These are phyloP conservation scores for Wallacemonas sp. DNA, from an alignment of 208 protist genomes.

Conservation along the genomic window DNA sequence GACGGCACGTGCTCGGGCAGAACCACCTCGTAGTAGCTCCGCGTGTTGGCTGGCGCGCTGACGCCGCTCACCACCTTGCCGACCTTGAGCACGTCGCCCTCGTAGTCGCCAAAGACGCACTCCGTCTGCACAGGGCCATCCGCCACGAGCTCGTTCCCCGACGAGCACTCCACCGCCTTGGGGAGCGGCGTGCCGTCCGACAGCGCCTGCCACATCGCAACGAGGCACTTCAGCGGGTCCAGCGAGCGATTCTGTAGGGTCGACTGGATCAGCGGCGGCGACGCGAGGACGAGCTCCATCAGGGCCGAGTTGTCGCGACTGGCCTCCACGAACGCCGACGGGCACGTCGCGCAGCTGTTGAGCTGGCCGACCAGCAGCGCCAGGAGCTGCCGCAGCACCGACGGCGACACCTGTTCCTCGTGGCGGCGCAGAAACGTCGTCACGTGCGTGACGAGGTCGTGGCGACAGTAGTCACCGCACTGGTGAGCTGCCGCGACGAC, in stretches of 20 bases:
- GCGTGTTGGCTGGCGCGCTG: constrained; percentile 34
- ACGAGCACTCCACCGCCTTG: constrained; percentile 49
- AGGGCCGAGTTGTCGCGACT: constrained; percentile 77
- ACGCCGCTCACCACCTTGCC: constrained; percentile 84
- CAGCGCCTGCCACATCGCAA: constrained; percentile 73
- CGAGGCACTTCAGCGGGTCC: constrained; percentile 73
- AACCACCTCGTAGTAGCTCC: constrained; percentile 87
- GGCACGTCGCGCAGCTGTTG: constrained; percentile 44
- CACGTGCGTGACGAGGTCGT: constrained; percentile 69
- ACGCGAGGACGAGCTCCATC: constrained; percentile 75
- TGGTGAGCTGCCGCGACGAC: constrained; percentile 81
- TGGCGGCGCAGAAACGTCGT: constrained; percentile 58
- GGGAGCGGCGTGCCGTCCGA: constrained; percentile 54
- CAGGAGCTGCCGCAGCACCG: constrained; percentile 67
- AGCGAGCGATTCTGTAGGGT: constrained; percentile 67
- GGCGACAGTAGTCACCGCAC: constrained; percentile 67
- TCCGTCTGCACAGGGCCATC: constrained; percentile 38
- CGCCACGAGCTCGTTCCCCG: constrained; percentile 26
- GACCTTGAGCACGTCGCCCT: constrained; percentile 70
- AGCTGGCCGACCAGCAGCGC: constrained; percentile 72
- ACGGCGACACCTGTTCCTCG: constrained; percentile 6
- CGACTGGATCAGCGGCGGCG: constrained; percentile 35
- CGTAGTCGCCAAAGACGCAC: constrained; percentile 84
- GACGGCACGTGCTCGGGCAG: constrained; percentile 71
- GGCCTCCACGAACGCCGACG: constrained; percentile 33